Conservation (phyloP, 306 rosid genomes). For the Oxytropis ochrocephala region DNA sequence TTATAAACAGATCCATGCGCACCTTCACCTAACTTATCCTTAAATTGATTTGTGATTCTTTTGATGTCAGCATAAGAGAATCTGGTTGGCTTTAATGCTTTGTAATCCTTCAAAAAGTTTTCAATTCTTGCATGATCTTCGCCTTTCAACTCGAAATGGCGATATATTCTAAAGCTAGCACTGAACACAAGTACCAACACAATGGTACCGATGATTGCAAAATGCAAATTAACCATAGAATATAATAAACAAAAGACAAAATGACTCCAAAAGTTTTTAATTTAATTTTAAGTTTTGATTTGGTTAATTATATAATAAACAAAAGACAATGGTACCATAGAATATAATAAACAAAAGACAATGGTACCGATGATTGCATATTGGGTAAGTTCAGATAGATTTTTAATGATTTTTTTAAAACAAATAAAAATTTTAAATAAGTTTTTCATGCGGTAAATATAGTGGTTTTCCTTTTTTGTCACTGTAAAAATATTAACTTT, state of each 20-base stretch:
- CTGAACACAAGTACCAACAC: neutral
- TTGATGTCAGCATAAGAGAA: neutral
- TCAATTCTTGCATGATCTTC: neutral
- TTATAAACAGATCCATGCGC: neutral
- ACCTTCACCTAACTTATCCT: neutral
- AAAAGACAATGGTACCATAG: no score
- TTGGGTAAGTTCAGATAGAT: no score
- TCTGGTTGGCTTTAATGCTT: neutral
- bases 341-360: no score
- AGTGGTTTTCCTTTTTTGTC: no score
- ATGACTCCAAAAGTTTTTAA: no score
- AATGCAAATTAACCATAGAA: neutral
- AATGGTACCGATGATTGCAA: neutral
- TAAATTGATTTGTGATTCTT: neutral
- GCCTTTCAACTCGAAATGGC: neutral
- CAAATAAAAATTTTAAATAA: no score
- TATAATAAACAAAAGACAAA: neutral
- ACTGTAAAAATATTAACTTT: no score
- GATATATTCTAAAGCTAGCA: neutral
- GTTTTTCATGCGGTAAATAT: no score
- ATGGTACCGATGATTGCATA: no score
- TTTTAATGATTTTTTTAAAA: no score
- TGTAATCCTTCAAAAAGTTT: neutral
- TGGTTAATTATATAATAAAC: no score
- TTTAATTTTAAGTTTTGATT: no score